Evolutionary conservation across 2,329 filamentous ascomycete genomes (phyloP).

Genomic region (Zymoseptoria tritici): DNA sequence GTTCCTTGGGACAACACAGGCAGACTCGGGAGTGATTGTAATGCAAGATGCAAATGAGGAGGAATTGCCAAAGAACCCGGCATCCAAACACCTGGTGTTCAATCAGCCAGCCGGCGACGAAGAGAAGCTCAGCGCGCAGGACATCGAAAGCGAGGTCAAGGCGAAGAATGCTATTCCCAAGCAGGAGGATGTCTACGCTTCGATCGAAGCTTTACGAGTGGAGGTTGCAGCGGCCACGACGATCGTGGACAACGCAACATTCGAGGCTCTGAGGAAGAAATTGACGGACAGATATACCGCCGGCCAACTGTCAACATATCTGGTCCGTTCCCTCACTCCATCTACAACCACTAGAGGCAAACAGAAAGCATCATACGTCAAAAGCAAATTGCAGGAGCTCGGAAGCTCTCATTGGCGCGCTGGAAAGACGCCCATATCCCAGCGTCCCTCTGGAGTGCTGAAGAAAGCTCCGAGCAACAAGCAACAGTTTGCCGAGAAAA

Average conservation of each 20-base stretch:
- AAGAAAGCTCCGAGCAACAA: slow-evolving; percentile 10
- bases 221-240: slow-evolving; percentile 2
- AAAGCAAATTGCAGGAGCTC: slow-evolving; percentile 1
- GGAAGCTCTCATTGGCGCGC: slow-evolving; percentile 17
- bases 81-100: not conserved
- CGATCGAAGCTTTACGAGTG: slow-evolving; percentile 23
- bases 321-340: slow-evolving; percentile 1
- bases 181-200: slow-evolving; percentile 22
- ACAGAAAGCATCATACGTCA: not conserved
- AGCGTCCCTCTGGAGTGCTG: slow-evolving; percentile 10
- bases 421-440: slow-evolving; percentile 18
- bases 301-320: slow-evolving; percentile 20
- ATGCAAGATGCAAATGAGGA: slow-evolving; percentile 12
- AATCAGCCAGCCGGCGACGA: not conserved
- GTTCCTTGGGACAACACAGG: not conserved
- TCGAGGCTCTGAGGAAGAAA: slow-evolving; percentile 11
- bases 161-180: slow-evolving; percentile 11
- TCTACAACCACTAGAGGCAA: not conserved
- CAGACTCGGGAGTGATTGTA: slow-evolving; percentile 8
- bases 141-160: slow-evolving; percentile 17
- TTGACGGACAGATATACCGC: slow-evolving; percentile 21
- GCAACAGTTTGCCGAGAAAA: slow-evolving; percentile 16
- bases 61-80: not conserved
- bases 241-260: slow-evolving; percentile 18
- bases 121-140: slow-evolving; percentile 13